These are phyloP conservation scores for Saturnispora mendoncae DNA, from an alignment of 805 yeast genomes.

Conservation along the genomic window DNA sequence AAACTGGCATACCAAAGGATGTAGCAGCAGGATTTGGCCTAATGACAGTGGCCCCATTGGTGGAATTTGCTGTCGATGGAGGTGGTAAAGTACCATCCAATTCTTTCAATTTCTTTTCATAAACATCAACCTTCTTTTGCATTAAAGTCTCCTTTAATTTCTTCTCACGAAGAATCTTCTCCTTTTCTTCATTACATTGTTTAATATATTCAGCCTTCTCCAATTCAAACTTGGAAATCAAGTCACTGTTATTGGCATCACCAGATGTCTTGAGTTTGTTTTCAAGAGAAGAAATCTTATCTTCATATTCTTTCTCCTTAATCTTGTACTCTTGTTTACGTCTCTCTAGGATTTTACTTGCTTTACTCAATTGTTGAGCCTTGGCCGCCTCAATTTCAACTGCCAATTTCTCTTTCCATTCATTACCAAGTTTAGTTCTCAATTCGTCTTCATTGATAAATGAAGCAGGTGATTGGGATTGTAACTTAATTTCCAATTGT, in stretches of 20 bases:
- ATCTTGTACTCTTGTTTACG: slow-evolving; percentile 29
- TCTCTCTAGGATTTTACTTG: slow-evolving; percentile 30
- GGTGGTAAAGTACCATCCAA: slow-evolving; percentile 9
- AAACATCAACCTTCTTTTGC: slow-evolving; percentile 42
- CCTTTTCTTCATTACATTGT: slow-evolving; percentile 23
- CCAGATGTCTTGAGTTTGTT: slow-evolving; percentile 2
- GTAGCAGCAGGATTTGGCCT: too few species aligned
- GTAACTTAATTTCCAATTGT: slow-evolving; percentile 17
- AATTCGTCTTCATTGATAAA: slow-evolving; percentile 12
- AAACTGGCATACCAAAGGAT: background rate
- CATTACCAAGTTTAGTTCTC: slow-evolving; percentile 23
- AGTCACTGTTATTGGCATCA: slow-evolving; percentile 3
- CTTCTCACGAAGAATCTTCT: slow-evolving; percentile 41
- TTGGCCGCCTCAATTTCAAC: slow-evolving; percentile 27
- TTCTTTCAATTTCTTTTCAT: slow-evolving; percentile 32
- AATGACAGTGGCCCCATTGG: background rate
- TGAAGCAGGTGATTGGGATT: slow-evolving; percentile 12
- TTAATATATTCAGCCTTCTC: slow-evolving; percentile 18
- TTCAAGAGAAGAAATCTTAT: slow-evolving; percentile 20
- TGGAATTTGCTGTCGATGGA: background rate
- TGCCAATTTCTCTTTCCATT: slow-evolving; percentile 23
- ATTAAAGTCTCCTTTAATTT: slow-evolving; percentile 51
- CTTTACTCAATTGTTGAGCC: slow-evolving; percentile 31
- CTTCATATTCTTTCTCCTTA: slow-evolving; percentile 26
- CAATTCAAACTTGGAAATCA: slow-evolving; percentile 12